These are phyloP conservation scores for Rubia peregrina DNA, from an alignment of 305 asterid species.

Conservation along the genomic window DNA sequence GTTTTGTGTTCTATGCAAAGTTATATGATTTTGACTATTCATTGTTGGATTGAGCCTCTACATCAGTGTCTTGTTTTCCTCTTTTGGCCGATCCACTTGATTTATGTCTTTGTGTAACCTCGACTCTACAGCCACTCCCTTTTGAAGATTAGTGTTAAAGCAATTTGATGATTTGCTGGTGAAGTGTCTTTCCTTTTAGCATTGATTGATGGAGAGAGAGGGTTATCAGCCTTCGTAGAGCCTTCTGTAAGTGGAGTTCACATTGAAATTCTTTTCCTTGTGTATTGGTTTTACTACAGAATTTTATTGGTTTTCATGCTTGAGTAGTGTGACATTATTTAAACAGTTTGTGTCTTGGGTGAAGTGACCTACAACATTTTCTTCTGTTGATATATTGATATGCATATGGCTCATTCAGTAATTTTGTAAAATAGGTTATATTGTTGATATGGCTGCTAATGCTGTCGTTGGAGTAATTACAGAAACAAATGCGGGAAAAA, in stretches of 20 bases:
- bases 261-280: not conserved
- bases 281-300: not conserved
- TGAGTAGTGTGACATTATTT: conserved; percentile 3
- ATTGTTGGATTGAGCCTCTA: not conserved
- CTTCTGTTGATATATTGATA: not conserved
- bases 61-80: not conserved
- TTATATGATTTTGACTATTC: not conserved
- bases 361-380: not conserved
- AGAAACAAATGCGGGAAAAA: conserved; percentile 97
- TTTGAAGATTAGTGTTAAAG: conserved; percentile 92
- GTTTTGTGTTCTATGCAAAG: not conserved
- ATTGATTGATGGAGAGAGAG: conserved; percentile 92
- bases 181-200: conserved; percentile 91
- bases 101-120: not conserved
- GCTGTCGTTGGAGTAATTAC: conserved; percentile 98
- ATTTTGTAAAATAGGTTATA: conserved; percentile 47
- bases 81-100: not conserved
- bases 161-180: conserved; percentile 98
- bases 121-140: conserved; percentile 56
- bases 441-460: conserved; percentile 98
- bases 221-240: conserved; percentile 89
- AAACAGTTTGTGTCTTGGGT: not conserved
- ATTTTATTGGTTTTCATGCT: conserved; percentile 1
- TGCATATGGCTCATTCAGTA: not conserved
- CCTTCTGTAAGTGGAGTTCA: conserved; percentile 74